These are phyloP conservation scores for Actinomortierella wolfii DNA, from an alignment of 371 early-diverging fungal species.

Conservation along the genomic window DNA sequence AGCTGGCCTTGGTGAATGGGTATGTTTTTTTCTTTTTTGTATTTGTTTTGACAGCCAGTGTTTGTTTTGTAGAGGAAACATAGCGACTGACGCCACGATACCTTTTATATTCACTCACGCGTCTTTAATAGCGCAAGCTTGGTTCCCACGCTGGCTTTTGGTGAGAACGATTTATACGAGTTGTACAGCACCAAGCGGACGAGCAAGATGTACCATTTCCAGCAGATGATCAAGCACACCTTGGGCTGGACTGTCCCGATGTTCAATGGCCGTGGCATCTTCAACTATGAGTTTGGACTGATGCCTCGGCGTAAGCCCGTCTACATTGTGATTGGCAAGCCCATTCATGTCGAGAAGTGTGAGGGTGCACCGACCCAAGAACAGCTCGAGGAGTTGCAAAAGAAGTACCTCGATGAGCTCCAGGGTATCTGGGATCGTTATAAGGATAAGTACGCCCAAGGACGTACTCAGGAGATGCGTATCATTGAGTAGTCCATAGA, in stretches of 20 bases:
- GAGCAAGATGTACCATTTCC: constrained; percentile 57
- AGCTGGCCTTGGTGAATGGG: constrained; percentile 78
- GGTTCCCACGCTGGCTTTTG: constrained; percentile 81
- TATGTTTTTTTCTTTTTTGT: constrained; percentile 16
- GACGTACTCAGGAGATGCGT: constrained; percentile 58
- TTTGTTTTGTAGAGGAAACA: background rate
- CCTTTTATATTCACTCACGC: background rate
- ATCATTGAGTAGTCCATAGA: constrained; percentile 53
- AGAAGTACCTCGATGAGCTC: constrained; percentile 66
- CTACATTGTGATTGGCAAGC: constrained; percentile 59
- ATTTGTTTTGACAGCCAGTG: background rate
- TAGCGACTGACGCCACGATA: background rate
- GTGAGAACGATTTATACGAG: constrained; percentile 83
- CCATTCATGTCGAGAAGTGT: constrained; percentile 59
- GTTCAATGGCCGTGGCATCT: constrained; percentile 77
- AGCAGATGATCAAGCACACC: constrained; percentile 61
- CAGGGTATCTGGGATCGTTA: constrained; percentile 64
- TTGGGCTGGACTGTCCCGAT: constrained; percentile 75
- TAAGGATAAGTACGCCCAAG: constrained; percentile 70
- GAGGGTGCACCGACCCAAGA: constrained; percentile 63
- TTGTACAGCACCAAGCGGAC: constrained; percentile 60
- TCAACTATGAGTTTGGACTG: constrained; percentile 52
- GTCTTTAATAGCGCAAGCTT: constrained; percentile 53
- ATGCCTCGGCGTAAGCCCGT: constrained; percentile 40
- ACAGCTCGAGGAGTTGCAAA: constrained; percentile 66